Conservation (phyloP, 805 yeast genomes). For the Ogataea neopini region DNA sequence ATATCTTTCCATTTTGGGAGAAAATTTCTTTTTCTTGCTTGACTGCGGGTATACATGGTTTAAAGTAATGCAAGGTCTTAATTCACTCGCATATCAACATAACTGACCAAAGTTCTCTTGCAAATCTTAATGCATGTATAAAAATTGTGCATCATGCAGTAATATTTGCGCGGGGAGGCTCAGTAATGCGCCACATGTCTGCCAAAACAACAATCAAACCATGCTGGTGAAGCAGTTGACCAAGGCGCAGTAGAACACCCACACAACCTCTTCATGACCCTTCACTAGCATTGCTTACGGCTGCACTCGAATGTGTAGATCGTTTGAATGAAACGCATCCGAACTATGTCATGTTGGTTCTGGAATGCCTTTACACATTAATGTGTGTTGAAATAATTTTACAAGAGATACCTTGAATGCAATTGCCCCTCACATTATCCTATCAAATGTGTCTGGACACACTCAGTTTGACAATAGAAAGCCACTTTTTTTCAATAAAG, state of each 20-base stretch:
- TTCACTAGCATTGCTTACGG: not conserved
- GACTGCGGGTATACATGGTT: slow-evolving; percentile 4
- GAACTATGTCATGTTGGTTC: no score
- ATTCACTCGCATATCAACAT: slow-evolving; percentile 10
- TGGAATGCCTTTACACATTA: no score
- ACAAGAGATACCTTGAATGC: not conserved
- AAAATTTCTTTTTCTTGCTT: slow-evolving; percentile 10
- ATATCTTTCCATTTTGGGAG: slow-evolving; percentile 7
- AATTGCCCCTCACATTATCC: not conserved
- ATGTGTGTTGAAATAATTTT: not conserved
- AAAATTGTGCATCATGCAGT: not conserved
- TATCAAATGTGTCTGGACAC: slow-evolving; percentile 1
- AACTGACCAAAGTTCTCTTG: slow-evolving; percentile 11
- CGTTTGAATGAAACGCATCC: no score
- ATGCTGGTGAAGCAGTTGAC: not conserved
- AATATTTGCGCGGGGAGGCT: slow-evolving; percentile 5
- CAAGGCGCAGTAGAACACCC: not conserved
- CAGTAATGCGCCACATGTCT: slow-evolving; percentile 4
- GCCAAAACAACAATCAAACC: not conserved
- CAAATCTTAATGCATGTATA: slow-evolving; percentile 6
- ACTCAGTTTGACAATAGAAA: not conserved
- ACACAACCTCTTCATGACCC: not conserved
- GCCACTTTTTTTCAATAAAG: not conserved
- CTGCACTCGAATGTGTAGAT: no score
- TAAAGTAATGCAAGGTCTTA: slow-evolving; percentile 9